Base-by-base conservation (phyloP, 1,284 basidiomycete genomes). In the Trichosporon faecale region DNA sequence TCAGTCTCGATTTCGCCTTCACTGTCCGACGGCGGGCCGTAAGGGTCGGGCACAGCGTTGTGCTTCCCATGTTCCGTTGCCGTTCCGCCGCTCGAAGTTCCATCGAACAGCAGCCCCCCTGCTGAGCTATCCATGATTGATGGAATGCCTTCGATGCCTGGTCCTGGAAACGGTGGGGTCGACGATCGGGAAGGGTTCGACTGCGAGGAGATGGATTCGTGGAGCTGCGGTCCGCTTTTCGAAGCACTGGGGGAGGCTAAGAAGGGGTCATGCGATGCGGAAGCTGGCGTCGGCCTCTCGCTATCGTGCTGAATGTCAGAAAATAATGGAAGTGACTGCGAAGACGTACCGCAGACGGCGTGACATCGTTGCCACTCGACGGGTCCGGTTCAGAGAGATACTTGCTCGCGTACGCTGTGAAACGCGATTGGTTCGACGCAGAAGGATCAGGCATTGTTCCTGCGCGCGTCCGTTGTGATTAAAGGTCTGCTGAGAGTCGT, bases 141-240 rank as follows among this genome's bases (percentile, higher is more conserved):
- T 11, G 80, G 80, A 29, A 82, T 77, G 9, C 70, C 76, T 5
- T 77, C 76, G 29, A 82, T 76, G 14, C 81, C 81, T 5, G 75
- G 72, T 21, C 81, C 81, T 2, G 81, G 80, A 63, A 76, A 80
- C 6, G 80, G 81, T 3, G 79, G 79, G 6, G 81, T 82, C 8
- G 73, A 66, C 8, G 72, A 27, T 0, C 74, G 76, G 21, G 79
- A 77, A 0, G 72, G 75, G 0, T 73, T 74, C 12, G 77, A 66
- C 8, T 46, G 70, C 12, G 77, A 78, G 5, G 72, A 65, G 11
- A 76, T 77, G 1, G 75, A 77, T 4, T 76, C 77, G 8, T 72
- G 68, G 0, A 80, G 72, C 23, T 75, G 76, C 1, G 81, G 78
- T 21, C 77, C 74, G 4, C 76, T 78, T 8, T 64, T 68, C 0